Base-by-base conservation (phyloP, 768 basidiomycete species). In the Tylopilus balloui region DNA sequence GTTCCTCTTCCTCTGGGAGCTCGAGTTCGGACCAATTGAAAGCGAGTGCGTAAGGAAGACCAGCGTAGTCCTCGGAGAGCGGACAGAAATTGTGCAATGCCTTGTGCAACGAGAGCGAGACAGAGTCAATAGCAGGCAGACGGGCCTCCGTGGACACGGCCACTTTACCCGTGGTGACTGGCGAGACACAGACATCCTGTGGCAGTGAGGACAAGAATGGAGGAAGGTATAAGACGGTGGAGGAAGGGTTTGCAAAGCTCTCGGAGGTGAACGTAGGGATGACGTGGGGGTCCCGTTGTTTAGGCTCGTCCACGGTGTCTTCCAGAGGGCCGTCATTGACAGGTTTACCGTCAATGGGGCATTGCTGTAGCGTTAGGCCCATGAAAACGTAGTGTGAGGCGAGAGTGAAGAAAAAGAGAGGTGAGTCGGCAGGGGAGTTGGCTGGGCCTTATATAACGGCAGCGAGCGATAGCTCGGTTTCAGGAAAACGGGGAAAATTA, bases 11-110 rank as follows among this genome's bases (percentile, higher is more conserved):
- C 44, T 71, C 70, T 2, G 86, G 84, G 13, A 95, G 73, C 4
- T 65, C 61, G 2, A 95, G 72, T 38, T 86, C 78, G 15, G 67
- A 59, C 93, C 93, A 98, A 66, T 96, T 96, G 74, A 98, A 98
- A 2, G 90, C 88, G 23, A 81, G 73, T 3, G 70, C 70, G 58
- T 95, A 98, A 5, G 81, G 73, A 4, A 66, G 67, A 10, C 52
- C 59, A 0, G 91, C 85, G 54, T 95, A 96, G 28, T 80, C 65
- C 13, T 63, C 62, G 8, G 73, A 77, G 32, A 71, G 58, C 0
- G 90, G 89, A 19, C 61, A 73, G 69, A 96, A 93, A 40, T 74
- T 65, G 59, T 94, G 90, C 35, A 96, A 70, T 0, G 90, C 88
- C 64, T 83, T 86, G 67, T 97, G 94, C 8, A 97, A 71, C 0